Evolutionary conservation across 2,329 filamentous ascomycete species (phyloP).

Genomic region (Fusarium stilboides): DNA sequence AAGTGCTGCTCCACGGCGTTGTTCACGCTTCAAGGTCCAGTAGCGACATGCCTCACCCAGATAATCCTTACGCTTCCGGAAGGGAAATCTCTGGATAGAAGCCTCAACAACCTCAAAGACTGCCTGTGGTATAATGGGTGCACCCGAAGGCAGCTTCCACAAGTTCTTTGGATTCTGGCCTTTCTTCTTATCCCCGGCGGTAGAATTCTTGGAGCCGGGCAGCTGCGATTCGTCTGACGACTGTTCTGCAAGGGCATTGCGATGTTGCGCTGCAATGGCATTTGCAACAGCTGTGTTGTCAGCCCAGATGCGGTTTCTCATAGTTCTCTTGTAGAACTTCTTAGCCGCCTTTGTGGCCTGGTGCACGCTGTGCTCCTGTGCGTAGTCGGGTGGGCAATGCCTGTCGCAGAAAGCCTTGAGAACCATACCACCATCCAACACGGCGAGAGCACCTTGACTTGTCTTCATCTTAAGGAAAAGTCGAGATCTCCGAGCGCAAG

Average conservation of each 20-base stretch:
- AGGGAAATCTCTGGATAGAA: slow-evolving; percentile 84
- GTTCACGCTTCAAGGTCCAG: slow-evolving; percentile 97
- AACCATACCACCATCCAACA: slow-evolving; percentile 83
- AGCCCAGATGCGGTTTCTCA: slow-evolving; percentile 92
- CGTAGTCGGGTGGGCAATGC: slow-evolving; percentile 92
- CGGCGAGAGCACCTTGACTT: slow-evolving; percentile 81
- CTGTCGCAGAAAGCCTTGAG: slow-evolving; percentile 97
- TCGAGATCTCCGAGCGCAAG: slow-evolving; percentile 89
- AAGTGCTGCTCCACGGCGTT: slow-evolving; percentile 89
- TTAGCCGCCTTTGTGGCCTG: slow-evolving; percentile 86
- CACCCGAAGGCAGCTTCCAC: slow-evolving; percentile 97
- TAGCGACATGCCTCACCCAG: slow-evolving; percentile 95
- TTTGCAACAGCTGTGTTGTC: slow-evolving; percentile 89
- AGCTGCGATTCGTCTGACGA: slow-evolving; percentile 86
- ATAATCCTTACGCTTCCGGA: slow-evolving; percentile 90
- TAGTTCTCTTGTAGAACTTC: slow-evolving; percentile 89
- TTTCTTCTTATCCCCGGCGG: slow-evolving; percentile 84
- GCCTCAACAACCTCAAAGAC: slow-evolving; percentile 89
- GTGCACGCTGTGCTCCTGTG: slow-evolving; percentile 86
- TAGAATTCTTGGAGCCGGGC: slow-evolving; percentile 85
- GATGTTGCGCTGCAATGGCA: slow-evolving; percentile 81
- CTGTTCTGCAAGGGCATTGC: slow-evolving; percentile 75
- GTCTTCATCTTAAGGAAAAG: slow-evolving; percentile 98
- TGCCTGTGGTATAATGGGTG: slow-evolving; percentile 91
- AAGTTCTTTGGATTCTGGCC: slow-evolving; percentile 55